phyloP scores from a whole-genome alignment of 805 yeast genomes.

The Yarrowia hollandica region DNA sequence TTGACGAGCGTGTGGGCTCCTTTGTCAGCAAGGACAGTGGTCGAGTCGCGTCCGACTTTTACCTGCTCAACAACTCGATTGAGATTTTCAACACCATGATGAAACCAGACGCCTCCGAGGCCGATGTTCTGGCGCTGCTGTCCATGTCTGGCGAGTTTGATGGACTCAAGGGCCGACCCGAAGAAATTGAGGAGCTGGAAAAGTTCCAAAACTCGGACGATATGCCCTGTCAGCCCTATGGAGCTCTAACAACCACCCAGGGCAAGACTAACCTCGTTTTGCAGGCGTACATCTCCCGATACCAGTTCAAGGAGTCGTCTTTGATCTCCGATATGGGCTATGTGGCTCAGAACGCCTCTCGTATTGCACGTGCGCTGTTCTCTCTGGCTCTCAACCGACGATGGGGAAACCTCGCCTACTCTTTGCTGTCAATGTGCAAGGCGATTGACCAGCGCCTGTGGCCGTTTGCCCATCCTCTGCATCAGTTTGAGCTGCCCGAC shows the following conservation, averaged over 20 bases:
- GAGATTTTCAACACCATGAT: conserved; percentile 86
- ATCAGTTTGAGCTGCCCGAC: conserved; percentile 79
- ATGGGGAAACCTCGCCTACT: conserved; percentile 82
- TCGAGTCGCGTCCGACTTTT: conserved; percentile 91
- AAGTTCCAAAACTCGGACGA: conserved; percentile 54
- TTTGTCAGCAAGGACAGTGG: conserved; percentile 88
- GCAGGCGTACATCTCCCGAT: conserved; percentile 83
- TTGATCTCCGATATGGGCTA: conserved; percentile 83
- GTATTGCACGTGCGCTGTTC: conserved; percentile 90
- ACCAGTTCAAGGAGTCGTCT: conserved; percentile 73
- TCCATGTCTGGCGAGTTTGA: conserved; percentile 95
- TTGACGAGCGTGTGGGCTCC: conserved; percentile 78
- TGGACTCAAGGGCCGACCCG: conserved; percentile 82
- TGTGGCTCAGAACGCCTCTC: conserved; percentile 92
- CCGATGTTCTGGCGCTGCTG: conserved; percentile 83
- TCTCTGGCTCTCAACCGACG: conserved; percentile 81
- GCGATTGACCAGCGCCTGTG: conserved; percentile 82
- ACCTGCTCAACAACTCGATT: conserved; percentile 76
- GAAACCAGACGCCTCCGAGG: conserved; percentile 84
- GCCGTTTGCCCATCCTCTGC: conserved; percentile 87
- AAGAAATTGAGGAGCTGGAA: conserved; percentile 75
- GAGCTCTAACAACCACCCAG: conserved; percentile 69
- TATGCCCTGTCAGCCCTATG: conserved; percentile 79
- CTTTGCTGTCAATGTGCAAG: conserved; percentile 78
- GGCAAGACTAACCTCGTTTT: conserved; percentile 85